Evolutionary conservation across 345 rosid genomes (phyloP).

Genomic region (Erysimum cheiranthoides): DNA sequence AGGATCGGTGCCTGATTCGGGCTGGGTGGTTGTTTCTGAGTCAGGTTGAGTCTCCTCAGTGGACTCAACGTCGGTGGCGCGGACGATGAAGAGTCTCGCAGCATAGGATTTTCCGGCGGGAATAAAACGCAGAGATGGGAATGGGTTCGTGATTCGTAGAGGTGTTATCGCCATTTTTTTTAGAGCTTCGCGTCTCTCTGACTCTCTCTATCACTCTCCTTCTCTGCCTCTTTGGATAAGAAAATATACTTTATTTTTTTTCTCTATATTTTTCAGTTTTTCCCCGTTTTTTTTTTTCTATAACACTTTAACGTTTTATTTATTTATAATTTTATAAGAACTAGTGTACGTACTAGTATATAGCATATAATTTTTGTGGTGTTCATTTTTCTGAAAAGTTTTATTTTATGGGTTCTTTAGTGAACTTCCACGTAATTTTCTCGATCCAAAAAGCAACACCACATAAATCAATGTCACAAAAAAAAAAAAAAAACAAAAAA

Average conservation of each 20-base stretch:
- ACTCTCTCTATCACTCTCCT: slow-evolving; percentile 26
- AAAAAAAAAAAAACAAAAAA: too few species aligned
- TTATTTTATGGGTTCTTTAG: background rate
- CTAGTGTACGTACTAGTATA: too few species aligned
- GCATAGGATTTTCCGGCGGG: slow-evolving; percentile 34
- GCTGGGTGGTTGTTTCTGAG: slow-evolving; percentile 40
- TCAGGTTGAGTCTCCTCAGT: slow-evolving; percentile 51
- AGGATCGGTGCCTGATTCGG: slow-evolving; percentile 44
- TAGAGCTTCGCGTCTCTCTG: slow-evolving; percentile 36
- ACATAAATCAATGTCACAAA: too few species aligned
- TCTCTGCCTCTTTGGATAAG: slow-evolving; percentile 36
- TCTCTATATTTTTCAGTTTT: background rate
- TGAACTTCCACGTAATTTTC: background rate
- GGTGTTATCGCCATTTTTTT: slow-evolving; percentile 56
- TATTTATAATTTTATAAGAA: background rate
- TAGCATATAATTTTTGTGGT: slow-evolving; percentile 9
- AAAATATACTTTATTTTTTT: background rate
- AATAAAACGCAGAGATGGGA: slow-evolving; percentile 38
- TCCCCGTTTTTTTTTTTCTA: background rate
- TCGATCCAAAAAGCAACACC: background rate
- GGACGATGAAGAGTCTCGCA: slow-evolving; percentile 43
- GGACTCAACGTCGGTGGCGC: slow-evolving; percentile 60
- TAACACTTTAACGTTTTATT: background rate
- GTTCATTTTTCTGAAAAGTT: slow-evolving; percentile 4
- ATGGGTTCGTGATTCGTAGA: slow-evolving; percentile 50